Percentiles rank a stretch among this genome's conserved stretches.
phyloP scores from a whole-genome alignment of 768 basidiomycete species.

The Kwoniella mangroviensis region DNA sequence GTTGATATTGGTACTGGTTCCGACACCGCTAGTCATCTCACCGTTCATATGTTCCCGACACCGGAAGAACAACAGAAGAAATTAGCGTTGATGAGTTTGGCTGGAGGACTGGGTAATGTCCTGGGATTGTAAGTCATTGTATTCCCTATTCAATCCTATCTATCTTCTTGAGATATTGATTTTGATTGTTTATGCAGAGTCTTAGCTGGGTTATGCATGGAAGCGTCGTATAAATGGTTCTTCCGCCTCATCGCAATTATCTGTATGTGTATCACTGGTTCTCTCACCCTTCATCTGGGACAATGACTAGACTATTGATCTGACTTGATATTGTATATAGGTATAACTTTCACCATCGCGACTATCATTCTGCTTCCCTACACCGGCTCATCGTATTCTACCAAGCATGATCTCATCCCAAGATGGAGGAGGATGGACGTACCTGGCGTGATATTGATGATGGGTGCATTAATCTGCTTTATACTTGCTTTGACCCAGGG shows the following conservation, averaged over 20 bases:
- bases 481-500: slow-evolving; percentile 58
- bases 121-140: slow-evolving; percentile 37
- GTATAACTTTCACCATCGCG: slow-evolving; percentile 58
- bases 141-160: background rate
- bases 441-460: slow-evolving; percentile 49
- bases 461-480: slow-evolving; percentile 48
- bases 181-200: slow-evolving; percentile 13
- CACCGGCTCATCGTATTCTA: slow-evolving; percentile 32
- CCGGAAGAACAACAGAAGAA: slow-evolving; percentile 62
- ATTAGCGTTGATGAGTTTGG: slow-evolving; percentile 62
- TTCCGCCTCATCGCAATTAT: slow-evolving; percentile 63
- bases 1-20: background rate
- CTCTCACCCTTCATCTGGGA: too few relatives aligned
- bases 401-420: slow-evolving; percentile 16
- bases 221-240: slow-evolving; percentile 61
- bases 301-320: too few relatives aligned
- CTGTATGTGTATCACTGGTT: background rate
- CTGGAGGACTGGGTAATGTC: slow-evolving; percentile 63
- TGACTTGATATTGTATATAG: background rate
- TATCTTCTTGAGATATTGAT: background rate
- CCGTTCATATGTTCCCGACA: slow-evolving; percentile 64
- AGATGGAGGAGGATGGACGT: slow-evolving; percentile 52
- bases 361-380: slow-evolving; percentile 46
- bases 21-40: slow-evolving; percentile 51
- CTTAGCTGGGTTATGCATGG: slow-evolving; percentile 38